Conservation (phyloP, 345 rosid species). For the Cardamine resedifolia region DNA sequence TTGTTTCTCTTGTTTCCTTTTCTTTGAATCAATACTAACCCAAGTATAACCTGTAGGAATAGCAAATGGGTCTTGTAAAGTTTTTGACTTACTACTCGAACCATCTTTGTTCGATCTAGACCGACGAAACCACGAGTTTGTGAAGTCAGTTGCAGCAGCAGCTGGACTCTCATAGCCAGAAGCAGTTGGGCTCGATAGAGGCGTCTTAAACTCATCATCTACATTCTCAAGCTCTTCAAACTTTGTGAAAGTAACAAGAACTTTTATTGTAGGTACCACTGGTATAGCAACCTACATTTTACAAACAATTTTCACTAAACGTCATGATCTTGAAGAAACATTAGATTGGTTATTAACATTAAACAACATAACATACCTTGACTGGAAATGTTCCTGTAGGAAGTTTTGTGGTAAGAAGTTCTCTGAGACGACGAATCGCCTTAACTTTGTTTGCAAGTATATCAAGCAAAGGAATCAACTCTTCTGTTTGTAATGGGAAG, state of each 20-base stretch:
- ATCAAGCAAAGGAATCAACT: conserved; percentile 93
- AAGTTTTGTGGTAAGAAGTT: conserved; percentile 91
- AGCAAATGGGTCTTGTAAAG: conserved; percentile 70
- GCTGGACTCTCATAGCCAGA: conserved; percentile 69
- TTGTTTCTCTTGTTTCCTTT: conserved; percentile 78
- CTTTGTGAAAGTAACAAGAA: conserved; percentile 84
- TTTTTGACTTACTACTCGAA: conserved; percentile 57
- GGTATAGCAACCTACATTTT: conserved; percentile 88
- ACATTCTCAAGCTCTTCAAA: conserved; percentile 79
- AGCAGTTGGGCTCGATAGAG: conserved; percentile 80
- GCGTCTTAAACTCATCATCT: conserved; percentile 90
- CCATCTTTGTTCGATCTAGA: conserved; percentile 47
- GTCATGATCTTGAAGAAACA: background rate
- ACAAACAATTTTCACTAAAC: background rate
- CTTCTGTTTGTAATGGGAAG: conserved; percentile 90
- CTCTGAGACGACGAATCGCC: conserved; percentile 95
- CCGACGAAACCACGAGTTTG: conserved; percentile 90
- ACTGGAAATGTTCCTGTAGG: conserved; percentile 94
- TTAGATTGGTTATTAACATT: background rate
- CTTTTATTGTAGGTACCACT: conserved; percentile 90
- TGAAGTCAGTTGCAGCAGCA: conserved; percentile 32
- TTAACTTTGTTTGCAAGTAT: conserved; percentile 98
- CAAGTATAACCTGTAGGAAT: conserved; percentile 77
- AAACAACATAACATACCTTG: conserved; percentile 51
- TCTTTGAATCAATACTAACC: conserved; percentile 83